Evolutionary conservation across 768 basidiomycete species (phyloP).

Genomic region (Coprinopsis marcescibilis): DNA sequence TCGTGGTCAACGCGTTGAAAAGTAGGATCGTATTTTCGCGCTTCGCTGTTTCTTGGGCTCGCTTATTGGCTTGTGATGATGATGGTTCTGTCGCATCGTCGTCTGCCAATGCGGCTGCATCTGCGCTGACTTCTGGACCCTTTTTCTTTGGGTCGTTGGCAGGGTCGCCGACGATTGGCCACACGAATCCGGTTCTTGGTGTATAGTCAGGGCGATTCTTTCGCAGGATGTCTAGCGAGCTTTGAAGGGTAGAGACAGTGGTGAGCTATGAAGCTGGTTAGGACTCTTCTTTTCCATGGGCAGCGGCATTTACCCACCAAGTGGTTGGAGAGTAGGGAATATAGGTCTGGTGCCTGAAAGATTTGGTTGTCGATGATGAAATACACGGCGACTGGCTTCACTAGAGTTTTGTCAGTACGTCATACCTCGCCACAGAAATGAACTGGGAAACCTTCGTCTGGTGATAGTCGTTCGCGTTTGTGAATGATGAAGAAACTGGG

Average conservation of each 20-base stretch:
- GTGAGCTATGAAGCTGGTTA: constrained; percentile 44
- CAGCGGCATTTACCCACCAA: constrained; percentile 42
- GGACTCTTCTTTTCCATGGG: background rate
- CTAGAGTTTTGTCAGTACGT: constrained; percentile 31
- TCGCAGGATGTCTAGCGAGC: constrained; percentile 70
- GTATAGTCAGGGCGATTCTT: constrained; percentile 76
- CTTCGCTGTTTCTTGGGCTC: constrained; percentile 37
- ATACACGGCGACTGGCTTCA: constrained; percentile 73
- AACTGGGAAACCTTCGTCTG: constrained; percentile 60
- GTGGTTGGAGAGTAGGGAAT: constrained; percentile 78
- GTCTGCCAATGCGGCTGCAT: constrained; percentile 1
- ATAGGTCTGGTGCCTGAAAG: constrained; percentile 83
- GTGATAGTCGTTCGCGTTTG: constrained; percentile 79
- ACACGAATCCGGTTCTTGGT: constrained; percentile 76
- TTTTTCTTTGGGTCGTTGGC: constrained; percentile 38
- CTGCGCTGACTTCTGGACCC: background rate
- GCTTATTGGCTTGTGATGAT: background rate
- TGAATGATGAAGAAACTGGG: constrained; percentile 86
- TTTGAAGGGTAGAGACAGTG: constrained; percentile 64
- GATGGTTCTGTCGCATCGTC: constrained; percentile 16
- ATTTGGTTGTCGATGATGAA: constrained; percentile 88
- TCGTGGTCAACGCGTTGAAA: constrained; percentile 74
- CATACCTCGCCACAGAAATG: constrained; percentile 5
- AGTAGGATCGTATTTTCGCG: constrained; percentile 66
- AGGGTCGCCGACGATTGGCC: constrained; percentile 53